Percentiles rank a stretch among this genome's conserved stretches.
Evolutionary conservation across 306 rosid genomes (phyloP).

Genomic region (Fagus sylvatica): DNA sequence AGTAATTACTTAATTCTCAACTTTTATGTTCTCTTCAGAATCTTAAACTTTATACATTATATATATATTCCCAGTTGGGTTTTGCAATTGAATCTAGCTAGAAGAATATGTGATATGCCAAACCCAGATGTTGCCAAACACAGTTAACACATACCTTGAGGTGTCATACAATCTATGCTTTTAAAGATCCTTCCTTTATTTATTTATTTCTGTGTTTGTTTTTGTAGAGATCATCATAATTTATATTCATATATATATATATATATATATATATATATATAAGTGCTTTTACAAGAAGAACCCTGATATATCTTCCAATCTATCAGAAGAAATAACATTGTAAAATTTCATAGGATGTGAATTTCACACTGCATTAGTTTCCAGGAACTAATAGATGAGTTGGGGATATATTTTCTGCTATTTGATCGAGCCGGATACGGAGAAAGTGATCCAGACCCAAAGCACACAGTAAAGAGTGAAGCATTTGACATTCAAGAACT

Average conservation of each 20-base stretch:
- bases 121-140: background rate
- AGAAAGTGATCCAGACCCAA: slow-evolving; percentile 87
- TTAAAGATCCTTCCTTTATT: background rate
- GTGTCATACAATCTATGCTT: background rate
- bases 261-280: background rate
- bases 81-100: background rate
- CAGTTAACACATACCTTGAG: background rate
- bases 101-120: background rate
- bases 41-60: background rate
- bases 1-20: slow-evolving; percentile 20
- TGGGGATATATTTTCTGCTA: slow-evolving; percentile 71
- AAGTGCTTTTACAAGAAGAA: slow-evolving; percentile 6
- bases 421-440: slow-evolving; percentile 94
- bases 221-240: background rate
- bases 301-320: background rate
- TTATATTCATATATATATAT: too few relatives aligned
- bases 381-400: slow-evolving; percentile 76
- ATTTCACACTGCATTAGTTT: slow-evolving; percentile 40
- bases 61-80: background rate
- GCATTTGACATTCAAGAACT: slow-evolving; percentile 83
- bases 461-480: slow-evolving; percentile 68
- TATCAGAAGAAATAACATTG: background rate
- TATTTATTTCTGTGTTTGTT: too few relatives aligned
- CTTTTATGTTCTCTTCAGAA: background rate
- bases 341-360: slow-evolving; percentile 24